These are phyloP conservation scores for Wallacemonas rigidus DNA, from an alignment of 208 protist species.

Conservation along the genomic window DNA sequence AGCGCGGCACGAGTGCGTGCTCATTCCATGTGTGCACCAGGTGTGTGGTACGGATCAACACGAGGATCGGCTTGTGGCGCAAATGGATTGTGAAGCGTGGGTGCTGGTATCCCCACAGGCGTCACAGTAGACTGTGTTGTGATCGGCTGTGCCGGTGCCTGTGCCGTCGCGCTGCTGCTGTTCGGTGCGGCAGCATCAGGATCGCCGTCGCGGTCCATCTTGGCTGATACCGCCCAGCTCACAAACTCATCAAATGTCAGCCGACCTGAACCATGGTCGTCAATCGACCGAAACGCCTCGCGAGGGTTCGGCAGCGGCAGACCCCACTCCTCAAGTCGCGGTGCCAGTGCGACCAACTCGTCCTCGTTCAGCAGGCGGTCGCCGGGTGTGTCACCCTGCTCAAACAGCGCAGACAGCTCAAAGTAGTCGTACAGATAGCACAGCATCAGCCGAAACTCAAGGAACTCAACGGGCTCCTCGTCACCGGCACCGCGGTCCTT, in stretches of 20 bases:
- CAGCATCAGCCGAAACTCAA: conserved; percentile 55
- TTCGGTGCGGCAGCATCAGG: conserved; percentile 13
- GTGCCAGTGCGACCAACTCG: conserved; percentile 42
- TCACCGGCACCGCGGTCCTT: conserved; percentile 25
- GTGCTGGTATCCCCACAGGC: not conserved
- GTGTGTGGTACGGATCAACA: too few species aligned
- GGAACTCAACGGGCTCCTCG: conserved; percentile 38
- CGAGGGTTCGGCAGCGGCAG: conserved; percentile 29
- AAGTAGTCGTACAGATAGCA: conserved; percentile 24
- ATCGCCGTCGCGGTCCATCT: conserved; percentile 37
- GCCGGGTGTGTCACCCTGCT: conserved; percentile 45
- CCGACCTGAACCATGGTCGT: conserved; percentile 44
- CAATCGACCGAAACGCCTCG: conserved; percentile 42
- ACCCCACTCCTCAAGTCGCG: conserved; percentile 39
- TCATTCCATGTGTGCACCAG: too few species aligned
- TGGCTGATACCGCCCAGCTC: conserved; percentile 32
- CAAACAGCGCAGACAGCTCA: conserved; percentile 52
- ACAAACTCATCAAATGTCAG: conserved; percentile 60
- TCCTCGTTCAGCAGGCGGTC: conserved; percentile 38
- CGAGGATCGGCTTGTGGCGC: not conserved
- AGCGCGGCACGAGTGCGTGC: too few species aligned
- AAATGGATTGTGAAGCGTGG: conserved; percentile 1
- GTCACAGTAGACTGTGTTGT: not conserved
- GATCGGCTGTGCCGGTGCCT: not conserved
- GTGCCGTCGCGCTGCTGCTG: too few species aligned